A percentile compares a stretch with the other conserved stretches of the same genome.
These are phyloP conservation scores for Phytophthora macrochlamydospora DNA, from an alignment of 352 stramenopile genomes.

Conservation along the genomic window DNA sequence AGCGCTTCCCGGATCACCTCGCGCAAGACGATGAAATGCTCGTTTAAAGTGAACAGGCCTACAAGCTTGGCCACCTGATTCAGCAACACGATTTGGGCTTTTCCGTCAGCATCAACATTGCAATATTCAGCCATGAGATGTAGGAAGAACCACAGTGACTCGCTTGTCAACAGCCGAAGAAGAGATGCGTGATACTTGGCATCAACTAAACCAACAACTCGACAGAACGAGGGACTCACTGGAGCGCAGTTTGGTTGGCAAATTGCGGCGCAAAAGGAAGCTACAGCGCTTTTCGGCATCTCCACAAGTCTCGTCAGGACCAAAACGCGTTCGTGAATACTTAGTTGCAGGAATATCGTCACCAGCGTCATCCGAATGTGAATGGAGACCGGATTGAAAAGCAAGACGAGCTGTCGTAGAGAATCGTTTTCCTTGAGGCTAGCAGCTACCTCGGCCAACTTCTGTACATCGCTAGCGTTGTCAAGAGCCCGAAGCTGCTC, in stretches of 20 bases:
- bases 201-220: constrained; percentile 49
- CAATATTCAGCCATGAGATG: constrained; percentile 39
- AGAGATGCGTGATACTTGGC: constrained; percentile 43
- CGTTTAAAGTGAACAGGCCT: constrained; percentile 34
- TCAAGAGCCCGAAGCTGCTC: constrained; percentile 68
- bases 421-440: constrained; percentile 42
- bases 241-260: constrained; percentile 31
- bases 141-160: constrained; percentile 58
- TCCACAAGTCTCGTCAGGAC: constrained; percentile 33
- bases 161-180: constrained; percentile 40
- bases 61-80: constrained; percentile 55
- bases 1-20: constrained; percentile 55
- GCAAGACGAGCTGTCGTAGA: constrained; percentile 41
- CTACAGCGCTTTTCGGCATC: constrained; percentile 52
- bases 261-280: constrained; percentile 37
- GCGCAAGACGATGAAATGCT: constrained; percentile 42
- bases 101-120: neutral
- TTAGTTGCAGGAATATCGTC: constrained; percentile 37
- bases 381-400: constrained; percentile 50
- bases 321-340: constrained; percentile 23
- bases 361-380: constrained; percentile 43
- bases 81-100: constrained; percentile 19
- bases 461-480: constrained; percentile 33
- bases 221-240: constrained; percentile 45
- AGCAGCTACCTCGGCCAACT: constrained; percentile 37